Base-by-base conservation (phyloP, 164 flowering plant genomes). In the Vitis labrusca region DNA sequence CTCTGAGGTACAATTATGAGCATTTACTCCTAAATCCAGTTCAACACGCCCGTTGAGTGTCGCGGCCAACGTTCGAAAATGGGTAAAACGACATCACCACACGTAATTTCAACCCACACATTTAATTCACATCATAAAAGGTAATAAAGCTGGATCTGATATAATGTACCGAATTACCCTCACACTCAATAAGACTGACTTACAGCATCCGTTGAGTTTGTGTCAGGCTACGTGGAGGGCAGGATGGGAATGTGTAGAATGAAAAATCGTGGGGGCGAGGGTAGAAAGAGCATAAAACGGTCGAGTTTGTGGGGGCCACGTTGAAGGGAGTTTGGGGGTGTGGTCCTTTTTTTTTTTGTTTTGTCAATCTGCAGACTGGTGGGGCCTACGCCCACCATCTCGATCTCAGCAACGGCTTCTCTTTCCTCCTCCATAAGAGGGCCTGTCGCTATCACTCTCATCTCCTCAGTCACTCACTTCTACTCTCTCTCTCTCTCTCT, bases 371-470 rank as follows among this genome's bases (percentile, higher is more conserved):
- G 61, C 69, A 44, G 65, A 37, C 73, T 14, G 8, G 44, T n/a
- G 66, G 76, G 68, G 10, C 70, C 70, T 56, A 67, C 67, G 59
- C 16, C 63, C 65, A 51, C 70, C 67, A 48, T 32, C 76, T 72
- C 79, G 73, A 63, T 68, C 66, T 17, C 62, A 23, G 8, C 68
- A 56, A 48, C 19, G 53, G 8, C 16, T 7, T 17, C 12, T 10
- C 59, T 53, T 8, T 60, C 47, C 27, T 60, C 47, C 27, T 50
- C 72, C 48, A 69, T 54, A 44, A 62, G 48, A 37, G 15, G 15
- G 1, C 65, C 48, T 6, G 2, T 10, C 51, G 2, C 63, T 12
- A 49, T 10, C 50, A 0, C 19, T 17, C 19, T 17, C 19, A 16
- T 27, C 27, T 29, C n/a, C 54, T 44, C 59, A 44, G 57, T 50